Evolutionary conservation across 2,329 filamentous ascomycete species (phyloP).

Genomic region (Dothidotthia symphoricarpi): DNA sequence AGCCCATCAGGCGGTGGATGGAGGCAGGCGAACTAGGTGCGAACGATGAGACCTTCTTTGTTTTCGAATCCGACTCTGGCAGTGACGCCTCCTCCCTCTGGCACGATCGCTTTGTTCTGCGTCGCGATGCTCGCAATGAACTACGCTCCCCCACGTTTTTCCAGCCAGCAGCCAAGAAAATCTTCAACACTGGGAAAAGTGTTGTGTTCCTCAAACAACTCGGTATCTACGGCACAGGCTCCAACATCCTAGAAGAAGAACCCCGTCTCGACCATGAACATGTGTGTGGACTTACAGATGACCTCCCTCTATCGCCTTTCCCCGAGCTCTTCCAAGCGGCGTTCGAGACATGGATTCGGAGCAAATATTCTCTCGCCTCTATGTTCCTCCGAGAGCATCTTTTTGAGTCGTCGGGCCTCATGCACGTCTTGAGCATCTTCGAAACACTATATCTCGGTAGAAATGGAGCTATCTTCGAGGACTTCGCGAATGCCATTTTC

Average conservation of each 20-base stretch:
- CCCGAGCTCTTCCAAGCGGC: conserved; percentile 69
- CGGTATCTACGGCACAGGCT: conserved; percentile 49
- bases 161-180: conserved; percentile 64
- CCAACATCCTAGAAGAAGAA: conserved; percentile 14
- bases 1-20: conserved; percentile 82
- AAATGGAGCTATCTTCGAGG: conserved; percentile 66
- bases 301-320: conserved; percentile 62
- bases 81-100: conserved; percentile 67
- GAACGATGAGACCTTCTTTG: conserved; percentile 72
- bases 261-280: conserved; percentile 55
- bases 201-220: conserved; percentile 78
- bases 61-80: conserved; percentile 58
- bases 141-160: conserved; percentile 75
- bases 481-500: conserved; percentile 69
- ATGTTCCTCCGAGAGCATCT: conserved; percentile 64
- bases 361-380: conserved; percentile 69
- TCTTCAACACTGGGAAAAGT: conserved; percentile 87
- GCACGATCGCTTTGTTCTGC: conserved; percentile 70
- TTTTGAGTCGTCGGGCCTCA: conserved; percentile 67
- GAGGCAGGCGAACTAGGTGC: conserved; percentile 68
- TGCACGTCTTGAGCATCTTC: conserved; percentile 63
- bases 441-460: conserved; percentile 73
- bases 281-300: conserved; percentile 50
- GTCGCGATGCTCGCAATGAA: conserved; percentile 57
- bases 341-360: conserved; percentile 74